phyloP scores from a whole-genome alignment of 2,329 filamentous ascomycete genomes.

The Stenocarpella maydis region DNA sequence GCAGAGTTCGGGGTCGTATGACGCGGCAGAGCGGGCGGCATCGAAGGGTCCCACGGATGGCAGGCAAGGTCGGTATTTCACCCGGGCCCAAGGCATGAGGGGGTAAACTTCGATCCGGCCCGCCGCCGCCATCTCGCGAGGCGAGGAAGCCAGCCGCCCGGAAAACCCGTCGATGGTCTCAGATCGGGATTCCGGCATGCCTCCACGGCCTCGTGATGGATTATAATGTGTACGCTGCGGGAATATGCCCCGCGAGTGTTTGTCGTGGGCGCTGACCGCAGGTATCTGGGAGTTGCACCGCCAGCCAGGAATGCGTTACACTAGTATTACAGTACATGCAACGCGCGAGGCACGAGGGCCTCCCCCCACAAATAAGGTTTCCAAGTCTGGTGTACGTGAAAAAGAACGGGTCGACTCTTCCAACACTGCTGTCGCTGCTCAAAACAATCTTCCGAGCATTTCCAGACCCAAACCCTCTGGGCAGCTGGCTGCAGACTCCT shows the following conservation, averaged over 20 bases:
- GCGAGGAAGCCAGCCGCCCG: not conserved
- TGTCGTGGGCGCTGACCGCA: not conserved
- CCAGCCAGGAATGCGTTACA: not conserved
- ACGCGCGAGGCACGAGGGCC: not conserved
- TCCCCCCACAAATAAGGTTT: not conserved
- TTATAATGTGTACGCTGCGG: not conserved
- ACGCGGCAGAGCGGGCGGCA: conserved; percentile 23
- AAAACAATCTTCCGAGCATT: conserved; percentile 6
- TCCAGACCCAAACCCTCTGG: not conserved
- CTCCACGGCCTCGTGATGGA: not conserved
- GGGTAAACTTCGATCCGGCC: conserved; percentile 26
- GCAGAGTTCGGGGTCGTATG: conserved; percentile 21
- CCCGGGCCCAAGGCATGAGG: conserved; percentile 5
- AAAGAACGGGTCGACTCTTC: not conserved
- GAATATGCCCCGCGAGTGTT: no score
- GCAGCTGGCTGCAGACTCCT: not conserved
- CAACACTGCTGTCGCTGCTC: not conserved
- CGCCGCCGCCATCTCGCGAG: not conserved
- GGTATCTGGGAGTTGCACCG: not conserved
- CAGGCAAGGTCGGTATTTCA: conserved; percentile 18
- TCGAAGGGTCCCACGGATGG: conserved; percentile 17
- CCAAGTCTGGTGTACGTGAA: not conserved
- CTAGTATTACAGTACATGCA: no score
- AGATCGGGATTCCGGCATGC: not conserved
- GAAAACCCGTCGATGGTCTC: not conserved